phyloP scores from a whole-genome alignment of 768 basidiomycete genomes.

The Lactifluus hygrophoroides region DNA sequence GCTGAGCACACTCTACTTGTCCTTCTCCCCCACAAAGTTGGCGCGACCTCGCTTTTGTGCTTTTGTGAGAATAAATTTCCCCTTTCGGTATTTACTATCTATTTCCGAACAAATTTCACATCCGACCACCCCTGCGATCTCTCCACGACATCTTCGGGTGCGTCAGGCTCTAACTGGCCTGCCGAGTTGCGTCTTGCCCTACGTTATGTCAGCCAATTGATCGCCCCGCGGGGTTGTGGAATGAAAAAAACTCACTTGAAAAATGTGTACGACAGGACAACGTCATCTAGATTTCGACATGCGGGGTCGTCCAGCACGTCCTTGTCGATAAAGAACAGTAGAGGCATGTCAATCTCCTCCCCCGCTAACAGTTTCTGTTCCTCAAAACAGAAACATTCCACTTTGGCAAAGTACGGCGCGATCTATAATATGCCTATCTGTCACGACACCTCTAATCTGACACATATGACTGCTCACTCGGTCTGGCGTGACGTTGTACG shows the following conservation, averaged over 20 bases:
- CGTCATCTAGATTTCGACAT: constrained; percentile 79
- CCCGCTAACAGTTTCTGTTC: constrained; percentile 91
- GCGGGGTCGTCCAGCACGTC: constrained; percentile 91
- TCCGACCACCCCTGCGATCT: constrained; percentile 67
- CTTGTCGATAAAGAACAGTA: constrained; percentile 98
- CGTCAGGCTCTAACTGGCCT: constrained; percentile 89
- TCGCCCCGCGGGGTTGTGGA: too few relatives aligned
- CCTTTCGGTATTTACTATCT: constrained; percentile 20
- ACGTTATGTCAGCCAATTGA: constrained; percentile 1
- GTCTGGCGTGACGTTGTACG: constrained; percentile 98
- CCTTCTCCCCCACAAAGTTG: too few relatives aligned
- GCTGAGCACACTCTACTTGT: too few relatives aligned
- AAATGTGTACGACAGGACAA: constrained; percentile 95
- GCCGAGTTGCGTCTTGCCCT: constrained; percentile 81
- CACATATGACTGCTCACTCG: constrained; percentile 48
- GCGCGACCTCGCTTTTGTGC: too few relatives aligned
- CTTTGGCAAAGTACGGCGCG: constrained; percentile 97
- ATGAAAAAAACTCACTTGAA: constrained; percentile 58
- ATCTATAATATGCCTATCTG: constrained; percentile 60
- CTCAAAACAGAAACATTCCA: constrained; percentile 99
- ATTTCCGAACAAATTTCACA: constrained; percentile 43
- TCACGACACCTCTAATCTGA: too few relatives aligned
- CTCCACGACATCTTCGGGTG: constrained; percentile 68
- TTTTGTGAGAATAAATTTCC: neutral
- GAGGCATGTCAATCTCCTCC: constrained; percentile 96